Conservation (phyloP, 2,329 filamentous ascomycete genomes). For the Microcyclosporella mali region DNA sequence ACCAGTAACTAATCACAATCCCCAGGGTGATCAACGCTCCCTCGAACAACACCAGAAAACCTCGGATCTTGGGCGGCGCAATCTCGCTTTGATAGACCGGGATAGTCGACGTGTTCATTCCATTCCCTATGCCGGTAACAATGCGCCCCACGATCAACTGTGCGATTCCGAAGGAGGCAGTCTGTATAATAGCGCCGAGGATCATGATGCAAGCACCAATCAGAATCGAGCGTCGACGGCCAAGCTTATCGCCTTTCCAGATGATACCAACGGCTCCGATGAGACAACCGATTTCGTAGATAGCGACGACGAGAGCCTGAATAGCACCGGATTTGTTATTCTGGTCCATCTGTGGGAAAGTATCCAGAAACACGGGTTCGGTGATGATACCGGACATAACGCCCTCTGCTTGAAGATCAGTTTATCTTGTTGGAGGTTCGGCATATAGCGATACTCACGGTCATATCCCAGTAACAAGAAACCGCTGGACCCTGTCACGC, state of each 20-base stretch:
- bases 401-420: constrained; percentile 37
- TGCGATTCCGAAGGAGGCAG: constrained; percentile 42
- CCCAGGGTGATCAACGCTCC: constrained; percentile 64
- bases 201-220: constrained; percentile 54
- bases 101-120: constrained; percentile 34
- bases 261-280: constrained; percentile 37
- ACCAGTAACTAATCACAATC: constrained; percentile 46
- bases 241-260: constrained; percentile 52
- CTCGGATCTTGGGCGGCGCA: constrained; percentile 87
- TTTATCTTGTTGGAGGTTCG: not conserved
- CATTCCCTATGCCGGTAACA: constrained; percentile 44
- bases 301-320: constrained; percentile 31
- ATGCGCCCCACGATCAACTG: constrained; percentile 46
- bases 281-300: constrained; percentile 25
- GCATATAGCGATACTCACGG: constrained; percentile 11
- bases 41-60: constrained; percentile 89
- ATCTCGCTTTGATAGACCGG: constrained; percentile 45
- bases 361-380: constrained; percentile 35
- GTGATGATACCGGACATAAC: constrained; percentile 40
- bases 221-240: constrained; percentile 52
- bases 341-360: constrained; percentile 37
- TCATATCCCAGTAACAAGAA: constrained; percentile 20
- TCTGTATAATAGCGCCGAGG: constrained; percentile 54
- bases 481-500: constrained; percentile 11
- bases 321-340: constrained; percentile 19